Base-by-base conservation (phyloP, 352 stramenopile species). In the Vaucheria bursata region DNA sequence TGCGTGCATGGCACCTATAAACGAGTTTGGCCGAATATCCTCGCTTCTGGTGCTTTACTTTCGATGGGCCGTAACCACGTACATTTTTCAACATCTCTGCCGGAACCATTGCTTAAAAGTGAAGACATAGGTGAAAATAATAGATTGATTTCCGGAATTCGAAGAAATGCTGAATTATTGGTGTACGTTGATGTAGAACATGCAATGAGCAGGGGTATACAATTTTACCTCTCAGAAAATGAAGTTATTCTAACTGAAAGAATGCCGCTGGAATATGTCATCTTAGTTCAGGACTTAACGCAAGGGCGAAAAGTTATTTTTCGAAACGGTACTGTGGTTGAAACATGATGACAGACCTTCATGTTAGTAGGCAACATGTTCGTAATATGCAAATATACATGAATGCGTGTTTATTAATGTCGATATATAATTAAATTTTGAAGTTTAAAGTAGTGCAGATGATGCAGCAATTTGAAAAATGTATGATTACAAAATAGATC, bases 41-140 rank as follows among this genome's bases (percentile, higher is more conserved):
- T 68, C 2, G 53, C 53, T 34, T 68, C 53, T 34, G 53, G 53
- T 2, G 53, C 53, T 32, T 59, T 81, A 6, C 34, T 25, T 6
- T 65, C 67, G 53, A 81, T 81, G 75, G 68, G 65, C 33, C 38
- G 75, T 34, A 81, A 53, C 25, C 75, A 81, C 36, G 74, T 81
- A 4, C 75, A 81, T 45, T 81, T 81, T 50, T 69, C 75, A 7
- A 40, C 69, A 2, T 68, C 8, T 34, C 34, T 68, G 2, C 53
- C 53, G 53, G n/a, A n/a, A n/a, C n/a, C n/a, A n/a, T n/a, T n/a
- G n/a, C n/a, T n/a, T n/a, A n/a, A n/a, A n/a, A n/a, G n/a, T n/a
- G n/a, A n/a, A n/a, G n/a, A n/a, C n/a, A n/a, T n/a, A n/a, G n/a
- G n/a, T n/a, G n/a, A n/a, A n/a, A n/a, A n/a, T n/a, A n/a, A n/a